A percentile compares a stretch with the other conserved stretches of the same genome.
Conservation (phyloP, 1,284 basidiomycete genomes). For the Trametes sp. region DNA sequence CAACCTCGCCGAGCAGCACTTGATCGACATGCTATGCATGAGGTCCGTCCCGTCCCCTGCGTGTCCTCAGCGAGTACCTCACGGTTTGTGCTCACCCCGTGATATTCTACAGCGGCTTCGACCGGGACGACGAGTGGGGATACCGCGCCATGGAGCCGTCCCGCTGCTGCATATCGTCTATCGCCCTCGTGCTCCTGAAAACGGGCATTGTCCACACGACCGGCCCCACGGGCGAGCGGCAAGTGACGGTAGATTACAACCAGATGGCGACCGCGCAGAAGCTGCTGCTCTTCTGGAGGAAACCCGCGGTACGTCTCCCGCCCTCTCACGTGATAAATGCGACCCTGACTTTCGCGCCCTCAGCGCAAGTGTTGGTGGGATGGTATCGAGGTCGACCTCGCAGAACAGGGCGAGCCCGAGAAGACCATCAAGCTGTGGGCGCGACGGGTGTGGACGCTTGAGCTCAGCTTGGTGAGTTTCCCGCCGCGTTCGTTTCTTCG, state of each 20-base stretch:
- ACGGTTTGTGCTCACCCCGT: slow-evolving; percentile 12
- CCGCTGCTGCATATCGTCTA: slow-evolving; percentile 97
- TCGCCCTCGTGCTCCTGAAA: slow-evolving; percentile 96
- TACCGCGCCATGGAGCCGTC: slow-evolving; percentile 95
- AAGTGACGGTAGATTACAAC: slow-evolving; percentile 83
- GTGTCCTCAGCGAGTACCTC: neutral
- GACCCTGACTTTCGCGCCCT: slow-evolving; percentile 9
- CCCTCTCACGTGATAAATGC: slow-evolving; percentile 7
- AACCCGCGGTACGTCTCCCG: slow-evolving; percentile 84
- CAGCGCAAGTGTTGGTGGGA: slow-evolving; percentile 99
- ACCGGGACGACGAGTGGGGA: slow-evolving; percentile 97
- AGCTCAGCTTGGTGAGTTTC: slow-evolving; percentile 87
- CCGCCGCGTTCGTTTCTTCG: neutral
- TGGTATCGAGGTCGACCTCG: slow-evolving; percentile 89
- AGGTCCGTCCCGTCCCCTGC: slow-evolving; percentile 62
- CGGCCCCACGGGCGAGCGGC: slow-evolving; percentile 60
- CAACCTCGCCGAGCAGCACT: slow-evolving; percentile 97
- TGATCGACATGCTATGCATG: slow-evolving; percentile 99
- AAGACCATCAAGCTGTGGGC: slow-evolving; percentile 91
- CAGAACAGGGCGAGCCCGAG: slow-evolving; percentile 58
- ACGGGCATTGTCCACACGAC: slow-evolving; percentile 89
- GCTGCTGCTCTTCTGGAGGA: slow-evolving; percentile 97
- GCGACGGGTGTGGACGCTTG: slow-evolving; percentile 97
- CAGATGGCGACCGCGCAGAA: slow-evolving; percentile 99
- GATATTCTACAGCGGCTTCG: slow-evolving; percentile 78